Base-by-base conservation (phyloP, 805 yeast genomes). In the Candida pseudoglaebosa region DNA sequence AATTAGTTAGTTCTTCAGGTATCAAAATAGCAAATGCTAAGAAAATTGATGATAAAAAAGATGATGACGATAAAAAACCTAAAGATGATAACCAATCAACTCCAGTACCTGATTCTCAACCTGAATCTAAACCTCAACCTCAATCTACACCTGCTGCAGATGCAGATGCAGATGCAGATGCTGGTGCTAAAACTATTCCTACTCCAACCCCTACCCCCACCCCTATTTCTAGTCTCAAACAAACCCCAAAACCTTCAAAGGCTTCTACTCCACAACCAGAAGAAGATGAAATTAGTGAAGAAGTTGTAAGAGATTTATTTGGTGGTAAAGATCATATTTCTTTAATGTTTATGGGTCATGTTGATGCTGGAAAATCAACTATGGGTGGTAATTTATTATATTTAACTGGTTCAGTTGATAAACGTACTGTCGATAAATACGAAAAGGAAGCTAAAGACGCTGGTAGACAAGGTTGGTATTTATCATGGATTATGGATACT, bases 401-500 rank as follows among this genome's bases (percentile, higher is more conserved):
- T 59, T 72, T 93, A 57, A 91, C 98, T 16, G 98, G 98, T 45
- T 87, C 97, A 34, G 99, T 93, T 44, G 99, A 93, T 67, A 93
- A 93, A 75, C 86, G 99, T 72, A 91, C 97, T 15, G 93, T 93
- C 49, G 99, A 93, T 53, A 93, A 93, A 66, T 91, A 91, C 61
- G 98, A 93, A 72, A 80, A 90, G 64, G 99, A 93, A 69, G 99
- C 99, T 44, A 89, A 89, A 65, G 99, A 93, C 54, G 98, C 98
- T 33, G 98, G 99, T 65, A 85, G 98, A 73, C 99, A 93, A 72
- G 97, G 97, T 65, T 93, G 99, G 99, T 93, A 93, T 64, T 73
- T 93, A 53, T 90, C 98, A 6, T 93, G 99, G 99, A 95, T 93
- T 53, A 90, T 93, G 96, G 99, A 93, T 65, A 91, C 97, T 53